Conservation (phyloP, 257 asterid species). For the Solanum tarijense region DNA sequence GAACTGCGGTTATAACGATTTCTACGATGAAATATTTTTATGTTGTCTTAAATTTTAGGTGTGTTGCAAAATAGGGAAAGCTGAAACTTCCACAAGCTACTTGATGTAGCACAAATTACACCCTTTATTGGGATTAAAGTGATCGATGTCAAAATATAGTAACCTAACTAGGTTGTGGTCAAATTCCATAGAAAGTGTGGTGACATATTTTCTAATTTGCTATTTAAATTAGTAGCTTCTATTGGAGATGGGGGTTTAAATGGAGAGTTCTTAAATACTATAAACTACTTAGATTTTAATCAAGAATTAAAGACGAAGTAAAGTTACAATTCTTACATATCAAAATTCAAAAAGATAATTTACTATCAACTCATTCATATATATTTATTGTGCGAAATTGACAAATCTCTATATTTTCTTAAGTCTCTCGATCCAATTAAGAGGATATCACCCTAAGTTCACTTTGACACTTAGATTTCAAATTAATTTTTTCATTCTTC, state of each 20-base stretch:
- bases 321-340: too few species aligned
- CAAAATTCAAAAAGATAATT: too few species aligned
- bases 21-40: too few species aligned
- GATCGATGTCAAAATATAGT: neutral
- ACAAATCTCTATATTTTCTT: neutral
- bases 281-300: too few species aligned
- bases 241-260: neutral
- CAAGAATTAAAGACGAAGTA: neutral
- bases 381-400: neutral
- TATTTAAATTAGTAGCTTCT: neutral
- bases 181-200: neutral
- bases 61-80: neutral
- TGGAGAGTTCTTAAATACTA: neutral
- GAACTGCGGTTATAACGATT: too few species aligned
- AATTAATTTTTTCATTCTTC: neutral
- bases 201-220: neutral
- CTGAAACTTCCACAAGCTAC: neutral
- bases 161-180: neutral
- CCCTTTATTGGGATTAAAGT: neutral
- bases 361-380: neutral
- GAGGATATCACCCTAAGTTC: neutral
- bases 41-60: neutral
- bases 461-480: neutral
- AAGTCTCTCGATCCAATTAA: neutral
- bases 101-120: neutral